Conservation (phyloP, 1,284 basidiomycete species). For the Chondrostereum purpureum region DNA sequence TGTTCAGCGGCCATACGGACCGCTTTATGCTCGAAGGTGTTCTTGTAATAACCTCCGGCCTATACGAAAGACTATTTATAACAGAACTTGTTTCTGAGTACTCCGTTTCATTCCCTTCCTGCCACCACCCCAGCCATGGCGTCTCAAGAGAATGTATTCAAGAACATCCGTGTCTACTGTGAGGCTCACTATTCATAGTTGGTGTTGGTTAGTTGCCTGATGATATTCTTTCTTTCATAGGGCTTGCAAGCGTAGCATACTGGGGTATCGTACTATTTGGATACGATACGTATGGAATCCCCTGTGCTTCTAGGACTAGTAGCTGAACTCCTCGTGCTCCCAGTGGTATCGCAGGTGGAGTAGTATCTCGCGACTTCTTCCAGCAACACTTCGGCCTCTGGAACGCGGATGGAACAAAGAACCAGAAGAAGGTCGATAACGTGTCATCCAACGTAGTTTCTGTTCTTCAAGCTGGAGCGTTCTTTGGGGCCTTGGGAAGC, state of each 20-base stretch:
- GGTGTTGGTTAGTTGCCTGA: neutral
- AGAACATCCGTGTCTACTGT: slow-evolving; percentile 12
- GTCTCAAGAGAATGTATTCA: no score
- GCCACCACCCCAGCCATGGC: no score
- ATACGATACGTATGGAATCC: slow-evolving; percentile 8
- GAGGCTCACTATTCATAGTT: neutral
- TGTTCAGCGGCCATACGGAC: no score
- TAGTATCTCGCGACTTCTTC: slow-evolving; percentile 8
- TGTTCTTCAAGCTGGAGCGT: slow-evolving; percentile 74
- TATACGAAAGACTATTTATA: no score
- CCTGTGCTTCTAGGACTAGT: neutral
- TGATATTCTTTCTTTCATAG: slow-evolving; percentile 1
- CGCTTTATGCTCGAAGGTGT: no score
- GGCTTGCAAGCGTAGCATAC: slow-evolving; percentile 12
- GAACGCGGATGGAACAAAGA: slow-evolving; percentile 8
- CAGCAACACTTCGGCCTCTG: slow-evolving; percentile 10
- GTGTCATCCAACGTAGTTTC: slow-evolving; percentile 66
- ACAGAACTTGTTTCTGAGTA: no score
- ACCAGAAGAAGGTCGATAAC: slow-evolving; percentile 22
- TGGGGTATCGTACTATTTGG: slow-evolving; percentile 13
- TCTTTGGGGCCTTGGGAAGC: slow-evolving; percentile 70
- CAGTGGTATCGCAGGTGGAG: slow-evolving; percentile 13
- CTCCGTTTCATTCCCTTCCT: no score
- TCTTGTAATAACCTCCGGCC: no score
- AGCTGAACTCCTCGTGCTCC: neutral